Evolutionary conservation across 2,329 filamentous ascomycete genomes (phyloP).

Genomic region (Talaromyces sp.): DNA sequence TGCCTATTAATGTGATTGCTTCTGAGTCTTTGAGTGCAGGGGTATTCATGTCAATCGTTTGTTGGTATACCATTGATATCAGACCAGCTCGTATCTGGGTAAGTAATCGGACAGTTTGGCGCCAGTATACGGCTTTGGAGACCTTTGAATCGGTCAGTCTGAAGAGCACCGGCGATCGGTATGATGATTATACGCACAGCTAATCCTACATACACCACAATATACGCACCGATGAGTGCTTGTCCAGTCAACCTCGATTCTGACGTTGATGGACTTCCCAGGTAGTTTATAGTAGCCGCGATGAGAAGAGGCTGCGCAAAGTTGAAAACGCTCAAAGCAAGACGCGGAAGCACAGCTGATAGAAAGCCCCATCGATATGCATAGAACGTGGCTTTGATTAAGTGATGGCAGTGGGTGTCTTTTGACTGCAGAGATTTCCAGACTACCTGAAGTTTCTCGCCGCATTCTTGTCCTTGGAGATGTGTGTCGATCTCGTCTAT

Average conservation of each 20-base stretch:
- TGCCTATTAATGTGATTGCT: constrained; percentile 46
- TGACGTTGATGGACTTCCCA: constrained; percentile 23
- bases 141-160: not conserved
- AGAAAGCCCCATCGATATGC: constrained; percentile 34
- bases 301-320: constrained; percentile 39
- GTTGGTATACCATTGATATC: constrained; percentile 50
- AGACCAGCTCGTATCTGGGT: constrained; percentile 45
- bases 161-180: not conserved
- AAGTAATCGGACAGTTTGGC: constrained; percentile 18
- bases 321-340: constrained; percentile 34
- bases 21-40: constrained; percentile 30
- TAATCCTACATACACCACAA: constrained; percentile 42
- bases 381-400: constrained; percentile 30
- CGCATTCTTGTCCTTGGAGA: constrained; percentile 39
- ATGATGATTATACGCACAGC: constrained; percentile 40
- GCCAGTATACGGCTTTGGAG: constrained; percentile 5
- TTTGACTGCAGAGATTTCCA: constrained; percentile 37
- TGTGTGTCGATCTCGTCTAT: constrained; percentile 46
- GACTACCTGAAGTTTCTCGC: constrained; percentile 28
- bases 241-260: constrained; percentile 36
- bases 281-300: constrained; percentile 34
- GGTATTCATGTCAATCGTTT: constrained; percentile 28
- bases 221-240: constrained; percentile 43
- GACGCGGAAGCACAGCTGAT: constrained; percentile 30
- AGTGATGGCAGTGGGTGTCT: constrained; percentile 25